Evolutionary conservation across 2,329 filamentous ascomycete genomes (phyloP), one percentile per base, ranked within the genome.

Genomic region (Beauveria brongniartii): DNA sequence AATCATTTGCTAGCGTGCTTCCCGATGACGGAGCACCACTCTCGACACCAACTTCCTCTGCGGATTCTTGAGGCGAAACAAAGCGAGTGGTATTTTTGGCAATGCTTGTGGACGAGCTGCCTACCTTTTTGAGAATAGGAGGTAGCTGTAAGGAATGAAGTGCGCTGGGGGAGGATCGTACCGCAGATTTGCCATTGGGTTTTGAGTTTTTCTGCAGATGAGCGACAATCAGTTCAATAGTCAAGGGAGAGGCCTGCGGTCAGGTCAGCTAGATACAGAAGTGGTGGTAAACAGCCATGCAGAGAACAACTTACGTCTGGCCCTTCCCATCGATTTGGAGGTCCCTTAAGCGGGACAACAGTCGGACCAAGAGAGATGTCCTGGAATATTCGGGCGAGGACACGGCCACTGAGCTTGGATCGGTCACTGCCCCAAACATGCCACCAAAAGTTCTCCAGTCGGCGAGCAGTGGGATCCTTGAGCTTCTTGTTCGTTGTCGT

Each of bases 371-470:
- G 75, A 0, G 84, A 85, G 51, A 87, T 84, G 37, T 83, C 75
- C 66, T 81, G 75, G 65, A 82, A 87, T 5, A 86, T 71, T 63
- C 71, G 77, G 61, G 84, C 83, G 51, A 87, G 74, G 14, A 77
- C 76, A 40, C 73, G 74, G 44, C 81, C 84, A 52, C 81, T 80
- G 53, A 86, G 74, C 58, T 77, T 69, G 40, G 80, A 77, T 30
- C 80, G 75, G 64, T 84, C 74, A 65, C 84, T 86, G 40, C 83
- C 83, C 78, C 82, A 83, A 59, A 87, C 82, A 67, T 86, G 83
- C 80, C 83, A 86, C 84, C 84, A 87, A 65, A 86, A 85, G 66
- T 86, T 83, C 68, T 87, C 84, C 22, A 86, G 72, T 20, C 84
- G 82, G 62, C 80, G 80, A 30, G 83, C 82, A 3, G 82, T 86